Evolutionary conservation across 345 rosid genomes (phyloP).

Genomic region (Boechera retrofracta): DNA sequence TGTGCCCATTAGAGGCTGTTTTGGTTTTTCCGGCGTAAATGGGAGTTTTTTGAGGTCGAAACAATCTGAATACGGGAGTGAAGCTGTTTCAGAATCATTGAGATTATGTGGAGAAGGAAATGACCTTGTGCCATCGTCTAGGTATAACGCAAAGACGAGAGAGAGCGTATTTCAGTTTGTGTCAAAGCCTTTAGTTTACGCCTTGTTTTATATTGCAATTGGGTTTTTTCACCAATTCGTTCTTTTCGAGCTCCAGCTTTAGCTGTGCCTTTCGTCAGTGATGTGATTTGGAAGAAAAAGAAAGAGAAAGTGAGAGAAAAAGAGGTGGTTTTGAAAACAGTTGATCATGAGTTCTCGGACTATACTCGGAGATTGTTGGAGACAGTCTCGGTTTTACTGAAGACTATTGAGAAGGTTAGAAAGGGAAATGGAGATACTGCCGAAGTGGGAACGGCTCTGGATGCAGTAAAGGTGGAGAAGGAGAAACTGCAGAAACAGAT

Average conservation of each 20-base stretch:
- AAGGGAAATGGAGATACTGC: constrained; percentile 55
- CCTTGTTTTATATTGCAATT: constrained; percentile 65
- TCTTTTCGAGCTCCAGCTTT: constrained; percentile 57
- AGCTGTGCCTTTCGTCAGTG: constrained; percentile 54
- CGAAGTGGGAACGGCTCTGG: constrained; percentile 53
- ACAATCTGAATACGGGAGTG: constrained; percentile 27
- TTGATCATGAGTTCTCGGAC: constrained; percentile 60
- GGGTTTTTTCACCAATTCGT: constrained; percentile 59
- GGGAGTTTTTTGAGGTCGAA: constrained; percentile 38
- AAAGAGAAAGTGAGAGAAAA: constrained; percentile 46
- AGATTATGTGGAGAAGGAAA: constrained; percentile 31
- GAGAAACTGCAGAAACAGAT: constrained; percentile 67
- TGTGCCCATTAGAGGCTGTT: constrained; percentile 39
- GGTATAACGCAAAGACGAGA: constrained; percentile 31
- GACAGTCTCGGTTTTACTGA: constrained; percentile 63
- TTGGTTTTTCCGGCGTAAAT: constrained; percentile 37
- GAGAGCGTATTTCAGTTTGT: constrained; percentile 46
- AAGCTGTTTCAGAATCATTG: constrained; percentile 25
- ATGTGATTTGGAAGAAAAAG: constrained; percentile 47
- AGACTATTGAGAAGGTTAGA: constrained; percentile 61
- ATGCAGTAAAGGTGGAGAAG: constrained; percentile 62
- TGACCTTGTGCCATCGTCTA: constrained; percentile 37
- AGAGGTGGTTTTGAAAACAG: constrained; percentile 44
- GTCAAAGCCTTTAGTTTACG: constrained; percentile 55
- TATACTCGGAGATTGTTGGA: constrained; percentile 64